Evolutionary conservation across 192 early-diverging fungal species (phyloP), one percentile per base, ranked within the genome.

Genomic region (Piromyces finnis): DNA sequence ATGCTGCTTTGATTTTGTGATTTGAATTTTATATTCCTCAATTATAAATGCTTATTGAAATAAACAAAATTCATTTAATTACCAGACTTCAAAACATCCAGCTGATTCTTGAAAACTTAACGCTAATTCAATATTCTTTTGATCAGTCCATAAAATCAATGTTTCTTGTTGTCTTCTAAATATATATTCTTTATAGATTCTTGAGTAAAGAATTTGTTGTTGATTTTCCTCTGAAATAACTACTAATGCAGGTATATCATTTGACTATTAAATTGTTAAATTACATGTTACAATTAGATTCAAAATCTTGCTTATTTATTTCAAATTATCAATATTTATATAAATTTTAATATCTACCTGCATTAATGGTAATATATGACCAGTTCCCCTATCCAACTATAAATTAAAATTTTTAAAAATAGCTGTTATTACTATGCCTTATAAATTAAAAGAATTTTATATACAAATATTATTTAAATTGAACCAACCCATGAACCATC

Each of bases 81-180:
- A 93, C 94, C 93, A 90, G 78, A 95, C 89, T 32, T 94, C 92
- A 29, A 88, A 84, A 80, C 96, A 97, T 77, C 94, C 95, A n/a
- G 89, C 92, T 59, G 89, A 88, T 81, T 94, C 93, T 87, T 97
- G 94, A 85, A 98, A 98, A 82, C 94, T 96, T 29, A 98, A 87
- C 15, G 97, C 97, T 32, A 96, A 85, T 83, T 98, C 95, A 30
- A 88, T 83, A 17, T 91, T 90, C 51, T 89, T 88, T 22, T 87
- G 85, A 83, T 95, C 93, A 13, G 91, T 90, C 95, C 97, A 98
- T n/a, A 96, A 92, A 87, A 98, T 95, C 81, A 96, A 85, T 32
- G 97, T 97, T 29, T 93, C 95, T 88, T 98, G 94, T 81, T 97
- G 95, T 41, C 90, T 88, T 81, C 92, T 89, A 84, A 96, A 97